Base-by-base conservation (phyloP, 805 yeast genomes). In the Candida orba region DNA sequence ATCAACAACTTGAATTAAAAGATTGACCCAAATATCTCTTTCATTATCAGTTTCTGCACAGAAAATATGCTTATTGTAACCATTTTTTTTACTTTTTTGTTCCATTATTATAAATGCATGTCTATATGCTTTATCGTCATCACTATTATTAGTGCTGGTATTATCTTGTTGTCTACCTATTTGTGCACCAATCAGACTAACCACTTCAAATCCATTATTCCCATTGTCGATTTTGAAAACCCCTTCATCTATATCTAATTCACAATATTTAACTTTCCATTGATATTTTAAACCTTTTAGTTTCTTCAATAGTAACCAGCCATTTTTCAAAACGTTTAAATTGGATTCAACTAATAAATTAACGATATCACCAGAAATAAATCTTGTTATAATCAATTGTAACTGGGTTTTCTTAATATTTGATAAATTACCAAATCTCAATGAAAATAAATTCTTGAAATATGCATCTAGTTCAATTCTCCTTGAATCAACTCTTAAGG, bases 1-100 rank as follows among this genome's bases (percentile, higher is more conserved):
- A n/a, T 58, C 62, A 4, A 58, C 55, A 33, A 59, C 53, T 36
- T 63, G 66, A 29, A 71, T 60, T 14, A 74, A 52, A 0, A 67
- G 67, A 15, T 74, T 70, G 8, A 84, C 75, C 93, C 95, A 85
- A 9, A 66, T 66, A 53, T 83, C 90, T 44, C 91, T 72, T 56
- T 88, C 95, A 24, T 69, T 73, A 37, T 83, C 83, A 8, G 83
- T 78, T 58, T 89, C 95, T 2, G 93, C 83, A 61, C 95, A 86
- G 42, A 88, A 73, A 40, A 76, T 72, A 54, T 82, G 86, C 50
- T 72, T 79, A 1, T 76, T 74, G 25, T 45, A 52, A 3, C 40
- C 40, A 36, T 6, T 53, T 37, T n/a, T 47, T 40, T 7, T 56
- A 50, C 65, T 69, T 40, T 67, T 68, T 4, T 71, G 60, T 43